These are phyloP conservation scores for Diaporthe citrichinensis DNA, from an alignment of 2,329 filamentous ascomycete species.

Conservation along the genomic window DNA sequence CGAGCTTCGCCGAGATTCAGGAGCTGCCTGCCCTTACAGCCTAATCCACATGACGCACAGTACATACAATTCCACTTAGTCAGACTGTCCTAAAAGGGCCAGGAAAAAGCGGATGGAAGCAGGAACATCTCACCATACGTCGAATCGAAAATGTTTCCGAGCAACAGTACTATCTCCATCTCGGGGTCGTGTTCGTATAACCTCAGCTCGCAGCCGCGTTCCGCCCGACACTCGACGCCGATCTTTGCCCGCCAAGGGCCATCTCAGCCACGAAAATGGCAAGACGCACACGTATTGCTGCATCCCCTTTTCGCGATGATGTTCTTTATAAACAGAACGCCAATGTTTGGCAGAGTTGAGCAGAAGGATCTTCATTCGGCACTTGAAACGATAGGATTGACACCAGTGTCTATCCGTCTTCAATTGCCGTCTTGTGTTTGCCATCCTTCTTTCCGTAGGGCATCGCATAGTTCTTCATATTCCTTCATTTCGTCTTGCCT, in stretches of 20 bases:
- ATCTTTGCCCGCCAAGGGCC: background rate
- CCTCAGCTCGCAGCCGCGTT: background rate
- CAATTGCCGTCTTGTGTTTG: background rate
- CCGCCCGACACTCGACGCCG: background rate
- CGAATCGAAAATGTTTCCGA: background rate
- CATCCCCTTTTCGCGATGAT: background rate
- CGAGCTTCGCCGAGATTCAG: slow-evolving; percentile 2
- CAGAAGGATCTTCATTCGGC: background rate
- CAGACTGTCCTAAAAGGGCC: background rate
- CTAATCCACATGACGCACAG: background rate
- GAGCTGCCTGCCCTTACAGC: background rate
- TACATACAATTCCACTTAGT: background rate
- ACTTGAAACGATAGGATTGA: background rate
- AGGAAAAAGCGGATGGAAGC: background rate
- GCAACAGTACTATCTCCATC: background rate
- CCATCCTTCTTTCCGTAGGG: background rate
- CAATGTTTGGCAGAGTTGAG: background rate
- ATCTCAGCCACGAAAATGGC: too few species aligned
- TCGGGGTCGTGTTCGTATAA: background rate
- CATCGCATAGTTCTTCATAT: background rate
- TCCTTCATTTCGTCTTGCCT: background rate
- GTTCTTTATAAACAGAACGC: background rate
- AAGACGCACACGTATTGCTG: background rate
- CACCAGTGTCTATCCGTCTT: background rate
- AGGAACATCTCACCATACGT: background rate